Percentiles rank a stretch among this genome's conserved stretches.
Evolutionary conservation across 2,329 filamentous ascomycete genomes (phyloP).

Genomic region (Penicillium sp.): DNA sequence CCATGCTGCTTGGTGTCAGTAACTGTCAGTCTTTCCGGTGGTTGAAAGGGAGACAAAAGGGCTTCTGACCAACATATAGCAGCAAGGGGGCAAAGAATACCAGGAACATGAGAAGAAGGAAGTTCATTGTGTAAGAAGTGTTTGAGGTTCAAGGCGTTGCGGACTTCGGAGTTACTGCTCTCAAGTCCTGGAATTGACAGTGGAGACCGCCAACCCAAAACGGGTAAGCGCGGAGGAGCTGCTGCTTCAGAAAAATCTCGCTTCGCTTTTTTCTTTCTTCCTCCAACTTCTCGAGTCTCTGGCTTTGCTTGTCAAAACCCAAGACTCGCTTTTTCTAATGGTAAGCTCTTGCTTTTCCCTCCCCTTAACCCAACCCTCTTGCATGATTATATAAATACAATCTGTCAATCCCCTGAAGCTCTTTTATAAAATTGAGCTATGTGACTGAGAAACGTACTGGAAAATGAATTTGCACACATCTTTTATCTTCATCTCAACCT

Average conservation of each 20-base stretch:
- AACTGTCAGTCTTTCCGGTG: not conserved
- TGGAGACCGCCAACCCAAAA: conserved; percentile 6
- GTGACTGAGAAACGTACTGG: conserved; percentile 48
- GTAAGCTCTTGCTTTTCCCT: conserved; percentile 25
- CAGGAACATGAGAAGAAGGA: conserved; percentile 36
- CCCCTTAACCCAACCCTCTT: conserved; percentile 15
- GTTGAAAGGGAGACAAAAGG: not conserved
- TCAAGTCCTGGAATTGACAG: conserved; percentile 1
- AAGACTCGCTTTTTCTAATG: conserved; percentile 27
- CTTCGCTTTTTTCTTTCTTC: conserved; percentile 17
- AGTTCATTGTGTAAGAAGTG: conserved; percentile 29
- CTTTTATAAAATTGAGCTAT: conserved; percentile 39
- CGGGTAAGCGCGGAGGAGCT: conserved; percentile 15
- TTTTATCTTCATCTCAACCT: conserved; percentile 9
- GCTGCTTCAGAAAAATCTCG: conserved; percentile 18
- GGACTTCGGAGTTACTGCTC: not conserved
- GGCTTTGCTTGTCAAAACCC: conserved; percentile 32
- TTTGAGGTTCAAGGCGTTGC: not conserved
- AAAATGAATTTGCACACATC: conserved; percentile 31
- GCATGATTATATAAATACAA: conserved; percentile 68
- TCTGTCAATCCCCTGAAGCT: conserved; percentile 84
- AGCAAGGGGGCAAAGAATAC: conserved; percentile 41
- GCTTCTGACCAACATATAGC: conserved; percentile 35
- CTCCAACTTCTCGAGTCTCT: conserved; percentile 14
- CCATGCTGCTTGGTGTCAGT: conserved; percentile 42